These are phyloP conservation scores for Calendula officinalis DNA, from an alignment of 129 eudicot species.

Conservation along the genomic window DNA sequence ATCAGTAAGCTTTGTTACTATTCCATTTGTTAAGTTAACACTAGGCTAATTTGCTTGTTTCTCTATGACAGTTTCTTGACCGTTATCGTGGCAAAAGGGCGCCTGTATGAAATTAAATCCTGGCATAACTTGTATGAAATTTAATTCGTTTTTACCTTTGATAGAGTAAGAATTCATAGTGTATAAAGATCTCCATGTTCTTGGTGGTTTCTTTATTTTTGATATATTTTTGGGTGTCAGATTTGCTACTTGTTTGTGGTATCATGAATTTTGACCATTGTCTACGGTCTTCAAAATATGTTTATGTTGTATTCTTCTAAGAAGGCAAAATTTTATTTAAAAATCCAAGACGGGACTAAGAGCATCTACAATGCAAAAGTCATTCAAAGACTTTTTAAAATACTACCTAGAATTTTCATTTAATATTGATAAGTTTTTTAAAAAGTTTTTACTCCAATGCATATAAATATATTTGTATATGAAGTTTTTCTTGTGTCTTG, in stretches of 20 bases:
- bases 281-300: too few species aligned
- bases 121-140: conserved; percentile 11
- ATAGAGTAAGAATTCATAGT: conserved; percentile 20
- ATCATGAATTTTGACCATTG: conserved; percentile 8
- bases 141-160: conserved; percentile 8
- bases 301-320: too few species aligned
- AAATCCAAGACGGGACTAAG: too few species aligned
- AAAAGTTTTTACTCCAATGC: too few species aligned
- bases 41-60: conserved; percentile 1
- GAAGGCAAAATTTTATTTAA: too few species aligned
- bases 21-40: not conserved
- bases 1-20: conserved; percentile 22
- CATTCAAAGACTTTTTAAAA: too few species aligned
- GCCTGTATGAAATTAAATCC: conserved; percentile 25
- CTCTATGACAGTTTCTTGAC: conserved; percentile 24
- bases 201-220: conserved; percentile 1
- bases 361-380: too few species aligned
- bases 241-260: not conserved
- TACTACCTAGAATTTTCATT: too few species aligned
- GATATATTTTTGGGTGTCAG: not conserved
- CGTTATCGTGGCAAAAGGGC: conserved; percentile 37
- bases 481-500: too few species aligned
- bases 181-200: conserved; percentile 18
- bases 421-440: too few species aligned
- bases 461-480: too few species aligned